Base-by-base conservation (phyloP, 225 moss, liverwort and hornwort genomes). In the Physcomitrellopsis africana region DNA sequence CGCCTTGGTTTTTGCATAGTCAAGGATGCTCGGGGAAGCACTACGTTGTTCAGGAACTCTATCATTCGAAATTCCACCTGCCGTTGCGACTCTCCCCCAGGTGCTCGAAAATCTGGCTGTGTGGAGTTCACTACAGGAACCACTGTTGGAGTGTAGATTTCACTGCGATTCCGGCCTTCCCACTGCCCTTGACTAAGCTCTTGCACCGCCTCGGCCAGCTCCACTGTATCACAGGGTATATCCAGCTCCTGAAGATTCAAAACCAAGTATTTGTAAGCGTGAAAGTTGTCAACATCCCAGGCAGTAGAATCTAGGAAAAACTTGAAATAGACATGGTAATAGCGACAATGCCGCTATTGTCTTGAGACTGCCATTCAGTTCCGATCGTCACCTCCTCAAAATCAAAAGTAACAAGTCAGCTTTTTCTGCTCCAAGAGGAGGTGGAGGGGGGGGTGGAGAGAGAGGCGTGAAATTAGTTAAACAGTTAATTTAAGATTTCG, bases 61-160 rank as follows among this genome's bases (percentile, higher is more conserved):
- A 93, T 74, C 93, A 89, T 89, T 70, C 93, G 93, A 62, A 86
- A 87, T 65, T 91, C 91, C 51, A 80, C 87, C 78, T 93, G 86
- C 51, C 93, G 81, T 62, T 84, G 93, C 11, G 93, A 93, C 68
- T 91, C 93, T 10, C 91, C 93, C 53, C 89, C 91, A 24, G 89
- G 93, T 16, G 93, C 91, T 59, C 89, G 85, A 49, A 85, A 91
- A 51, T 91, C 91, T 11, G 86, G 84, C 61, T 86, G 86, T 17
- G 87, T 81, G 51, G 84, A 79, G 70, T 83, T 84, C 18, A 93
- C 73, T 9, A 84, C 43, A 26, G 82, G 77, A 64, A 89, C 48
- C 56, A 86, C 45, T 12, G 76, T 79, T 11, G 83, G 77, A 37
- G 93, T 86, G 68, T 93, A 89, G 48, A 93, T 78, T 77, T 93